phyloP scores from a whole-genome alignment of 805 yeast genomes.

The Candida sakaeoensis region DNA sequence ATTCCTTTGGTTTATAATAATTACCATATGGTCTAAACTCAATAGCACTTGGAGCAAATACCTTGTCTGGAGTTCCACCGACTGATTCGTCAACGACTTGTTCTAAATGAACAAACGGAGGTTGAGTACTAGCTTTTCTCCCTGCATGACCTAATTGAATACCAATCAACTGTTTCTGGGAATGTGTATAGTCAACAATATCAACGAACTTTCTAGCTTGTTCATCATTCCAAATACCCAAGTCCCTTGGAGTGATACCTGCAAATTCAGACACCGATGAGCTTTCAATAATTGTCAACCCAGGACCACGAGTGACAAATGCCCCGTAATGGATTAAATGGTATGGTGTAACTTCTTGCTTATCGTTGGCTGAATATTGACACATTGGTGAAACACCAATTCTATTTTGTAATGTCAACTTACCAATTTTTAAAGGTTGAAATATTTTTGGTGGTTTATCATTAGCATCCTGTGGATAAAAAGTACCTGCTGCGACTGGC shows the following conservation, averaged over 20 bases:
- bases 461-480: slow-evolving; percentile 15
- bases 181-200: slow-evolving; percentile 44
- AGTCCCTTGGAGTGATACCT: slow-evolving; percentile 39
- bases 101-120: slow-evolving; percentile 26
- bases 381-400: slow-evolving; percentile 59
- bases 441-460: slow-evolving; percentile 36
- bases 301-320: slow-evolving; percentile 47
- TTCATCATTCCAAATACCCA: slow-evolving; percentile 50
- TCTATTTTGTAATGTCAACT: slow-evolving; percentile 44
- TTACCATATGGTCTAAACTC: slow-evolving; percentile 26
- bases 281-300: slow-evolving; percentile 46
- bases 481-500: slow-evolving; percentile 30
- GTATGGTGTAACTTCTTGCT: slow-evolving; percentile 42
- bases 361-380: slow-evolving; percentile 40
- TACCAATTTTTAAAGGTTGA: slow-evolving; percentile 40
- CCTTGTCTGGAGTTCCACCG: slow-evolving; percentile 42
- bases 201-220: slow-evolving; percentile 40
- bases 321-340: slow-evolving; percentile 50
- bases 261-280: slow-evolving; percentile 39
- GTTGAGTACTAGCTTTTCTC: slow-evolving; percentile 38
- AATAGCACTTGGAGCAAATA: slow-evolving; percentile 46
- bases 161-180: slow-evolving; percentile 45
- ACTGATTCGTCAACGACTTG: slow-evolving; percentile 25
- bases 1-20: slow-evolving; percentile 34
- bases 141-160: slow-evolving; percentile 57